Conservation (phyloP, 352 stramenopile genomes). For the Pythium monospermum region DNA sequence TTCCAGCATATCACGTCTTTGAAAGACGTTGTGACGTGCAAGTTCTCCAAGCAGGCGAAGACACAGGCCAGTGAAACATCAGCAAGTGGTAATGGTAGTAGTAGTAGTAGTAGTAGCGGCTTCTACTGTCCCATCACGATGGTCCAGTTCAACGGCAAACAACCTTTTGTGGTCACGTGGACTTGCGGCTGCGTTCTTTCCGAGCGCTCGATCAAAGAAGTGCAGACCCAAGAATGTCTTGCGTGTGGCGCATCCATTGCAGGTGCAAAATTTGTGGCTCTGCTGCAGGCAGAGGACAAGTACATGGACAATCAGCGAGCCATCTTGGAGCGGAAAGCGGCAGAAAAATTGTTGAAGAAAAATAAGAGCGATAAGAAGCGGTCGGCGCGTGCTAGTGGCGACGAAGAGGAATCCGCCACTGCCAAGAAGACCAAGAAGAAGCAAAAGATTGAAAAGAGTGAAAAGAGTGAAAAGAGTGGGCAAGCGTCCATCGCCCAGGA, state of each 20-base stretch:
- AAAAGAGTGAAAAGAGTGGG: constrained; percentile 4
- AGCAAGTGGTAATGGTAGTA: no score
- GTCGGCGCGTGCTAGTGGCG: constrained; percentile 1
- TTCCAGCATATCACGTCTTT: constrained; percentile 83
- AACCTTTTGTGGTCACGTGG: constrained; percentile 80
- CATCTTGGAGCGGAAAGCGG: constrained; percentile 42
- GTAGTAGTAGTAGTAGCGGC: no score
- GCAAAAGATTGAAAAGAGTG: constrained; percentile 7
- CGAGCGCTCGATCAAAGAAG: constrained; percentile 82
- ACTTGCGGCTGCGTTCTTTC: constrained; percentile 86
- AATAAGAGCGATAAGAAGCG: constrained; percentile 36
- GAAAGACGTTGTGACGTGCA: constrained; percentile 85
- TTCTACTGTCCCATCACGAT: constrained; percentile 83
- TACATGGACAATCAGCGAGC: constrained; percentile 41
- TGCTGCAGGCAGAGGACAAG: constrained; percentile 57
- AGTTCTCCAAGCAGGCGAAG: constrained; percentile 29
- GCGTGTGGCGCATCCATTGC: constrained; percentile 53
- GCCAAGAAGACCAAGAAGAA: constrained; percentile 9
- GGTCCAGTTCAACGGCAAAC: constrained; percentile 82
- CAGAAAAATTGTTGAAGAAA: constrained; percentile 44
- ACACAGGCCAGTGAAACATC: no score
- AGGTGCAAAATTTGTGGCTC: constrained; percentile 47
- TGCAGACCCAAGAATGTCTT: constrained; percentile 66
- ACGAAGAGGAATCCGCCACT: background rate
- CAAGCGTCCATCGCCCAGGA: constrained; percentile 41